phyloP scores from a whole-genome alignment of 2,329 filamentous ascomycete genomes.

The Cordyceps pruinosa region DNA sequence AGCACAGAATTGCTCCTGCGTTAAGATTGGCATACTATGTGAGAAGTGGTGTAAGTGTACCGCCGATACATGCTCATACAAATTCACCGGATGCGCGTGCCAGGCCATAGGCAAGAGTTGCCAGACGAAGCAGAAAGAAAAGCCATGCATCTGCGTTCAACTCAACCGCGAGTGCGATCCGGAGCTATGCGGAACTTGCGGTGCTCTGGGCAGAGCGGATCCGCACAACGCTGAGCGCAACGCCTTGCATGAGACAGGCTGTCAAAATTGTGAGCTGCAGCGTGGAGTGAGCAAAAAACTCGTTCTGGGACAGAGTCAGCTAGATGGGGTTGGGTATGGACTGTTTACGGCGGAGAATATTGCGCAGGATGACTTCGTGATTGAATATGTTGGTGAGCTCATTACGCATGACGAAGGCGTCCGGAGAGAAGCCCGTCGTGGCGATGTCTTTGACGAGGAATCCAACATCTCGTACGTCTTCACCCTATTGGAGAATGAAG shows the following conservation, averaged over 20 bases:
- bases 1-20: constrained; percentile 55
- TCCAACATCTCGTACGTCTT: constrained; percentile 60
- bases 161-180: constrained; percentile 77
- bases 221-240: constrained; percentile 58
- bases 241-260: constrained; percentile 49
- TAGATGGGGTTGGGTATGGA: constrained; percentile 65
- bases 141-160: constrained; percentile 62
- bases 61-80: constrained; percentile 50
- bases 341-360: constrained; percentile 66
- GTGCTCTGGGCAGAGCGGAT: constrained; percentile 61
- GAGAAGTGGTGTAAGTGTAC: constrained; percentile 66
- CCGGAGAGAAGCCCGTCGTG: constrained; percentile 55
- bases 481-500: constrained; percentile 51
- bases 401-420: constrained; percentile 64
- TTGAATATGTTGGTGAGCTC: constrained; percentile 75
- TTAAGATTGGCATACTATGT: constrained; percentile 54
- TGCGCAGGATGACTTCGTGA: constrained; percentile 62
- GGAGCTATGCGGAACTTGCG: constrained; percentile 64
- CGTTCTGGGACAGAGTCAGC: constrained; percentile 61
- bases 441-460: constrained; percentile 53
- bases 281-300: constrained; percentile 58
- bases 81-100: constrained; percentile 63
- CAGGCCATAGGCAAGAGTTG: constrained; percentile 53
- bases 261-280: constrained; percentile 68
- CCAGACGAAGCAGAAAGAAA: constrained; percentile 46